Base-by-base conservation (phyloP, 768 basidiomycete species). In the Sistotremastrum niveocremeum region DNA sequence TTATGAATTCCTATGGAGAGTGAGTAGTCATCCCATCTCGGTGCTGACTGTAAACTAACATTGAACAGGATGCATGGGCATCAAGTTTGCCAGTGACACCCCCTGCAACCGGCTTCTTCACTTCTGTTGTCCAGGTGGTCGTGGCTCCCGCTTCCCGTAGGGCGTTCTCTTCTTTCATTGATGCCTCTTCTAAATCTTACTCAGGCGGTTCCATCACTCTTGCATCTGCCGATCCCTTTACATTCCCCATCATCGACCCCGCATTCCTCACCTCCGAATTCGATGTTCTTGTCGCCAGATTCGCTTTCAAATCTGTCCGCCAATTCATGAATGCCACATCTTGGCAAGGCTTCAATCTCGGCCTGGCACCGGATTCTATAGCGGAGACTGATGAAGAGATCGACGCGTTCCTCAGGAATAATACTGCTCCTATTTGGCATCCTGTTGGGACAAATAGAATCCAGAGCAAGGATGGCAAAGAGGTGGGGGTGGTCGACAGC, bases 401-500 rank as follows among this genome's bases (percentile, higher is more conserved):
- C 45, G 50, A 53, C 34, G 42, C 46, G 7, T 57, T 49, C 44
- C 49, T 45, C 33, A 49, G 52, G 6, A 48, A 35, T 30, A 41
- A 50, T 40, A 45, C 52, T n/a, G 44, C 45, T n/a, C 52, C 54
- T 7, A 45, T 52, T 36, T 54, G 45, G 49, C 60, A 62, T 44
- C 56, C 57, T 30, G 44, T 53, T 28, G 57, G 69, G 8, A 68
- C 70, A 4, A 65, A 64, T 43, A 55, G 66, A 2, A 72, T 76
- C 69, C 20, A 20, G 20, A 56, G 67, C 34, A 62, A 65, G 5
- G 52, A 54, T 28, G 54, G 51, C 7, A 49, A 50, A 11, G 39
- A 35, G 31, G 31, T 46, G 31, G 73, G 72, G 37, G 71, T 72
- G 5, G 69, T 74, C 42, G 66, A 70, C 51, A 57, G 60, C 34